A percentile compares a stretch with the other conserved stretches of the same genome.
Conservation (phyloP, 2,329 filamentous ascomycete genomes). For the Cercospora zeae-maydis region DNA sequence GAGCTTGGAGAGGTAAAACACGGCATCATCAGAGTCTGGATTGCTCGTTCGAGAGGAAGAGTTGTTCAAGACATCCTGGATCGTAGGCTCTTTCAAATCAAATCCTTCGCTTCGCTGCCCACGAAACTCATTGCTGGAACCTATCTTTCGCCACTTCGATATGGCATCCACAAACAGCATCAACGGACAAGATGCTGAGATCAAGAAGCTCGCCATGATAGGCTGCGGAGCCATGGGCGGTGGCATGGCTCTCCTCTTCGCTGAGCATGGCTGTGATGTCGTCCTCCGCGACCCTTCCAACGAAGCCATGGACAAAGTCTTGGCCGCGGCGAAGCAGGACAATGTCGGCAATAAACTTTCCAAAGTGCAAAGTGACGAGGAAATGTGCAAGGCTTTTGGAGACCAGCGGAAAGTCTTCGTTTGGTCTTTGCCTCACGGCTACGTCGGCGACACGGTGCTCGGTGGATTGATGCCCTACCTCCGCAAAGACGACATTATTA, state of each 20-base stretch:
- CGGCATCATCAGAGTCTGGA: not conserved
- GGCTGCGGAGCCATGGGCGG: conserved; percentile 60
- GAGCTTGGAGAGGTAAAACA: not conserved
- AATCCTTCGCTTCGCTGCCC: not conserved
- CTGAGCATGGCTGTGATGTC: conserved; percentile 55
- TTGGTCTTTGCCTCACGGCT: conserved; percentile 38
- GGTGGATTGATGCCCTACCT: conserved; percentile 51
- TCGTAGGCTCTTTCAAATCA: not conserved
- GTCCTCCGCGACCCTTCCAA: conserved; percentile 53
- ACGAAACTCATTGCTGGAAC: not conserved
- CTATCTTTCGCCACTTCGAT: not conserved
- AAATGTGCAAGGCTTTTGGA: conserved; percentile 42
- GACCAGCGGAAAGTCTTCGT: conserved; percentile 37
- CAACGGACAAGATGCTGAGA: conserved; percentile 23
- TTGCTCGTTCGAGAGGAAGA: not conserved
- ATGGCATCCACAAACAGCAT: conserved; percentile 10
- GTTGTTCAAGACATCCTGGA: not conserved
- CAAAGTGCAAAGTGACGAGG: conserved; percentile 48
- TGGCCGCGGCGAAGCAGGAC: conserved; percentile 41
- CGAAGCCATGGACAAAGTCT: conserved; percentile 46
- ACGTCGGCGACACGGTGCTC: conserved; percentile 48
- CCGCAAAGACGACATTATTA: conserved; percentile 60
- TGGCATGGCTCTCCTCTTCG: conserved; percentile 57
- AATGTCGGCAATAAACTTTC: conserved; percentile 39
- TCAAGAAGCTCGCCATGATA: conserved; percentile 52